A percentile compares a stretch with the other conserved stretches of the same genome.
Conservation (phyloP, 2,329 filamentous ascomycete genomes). For the Curvularia sp. region DNA sequence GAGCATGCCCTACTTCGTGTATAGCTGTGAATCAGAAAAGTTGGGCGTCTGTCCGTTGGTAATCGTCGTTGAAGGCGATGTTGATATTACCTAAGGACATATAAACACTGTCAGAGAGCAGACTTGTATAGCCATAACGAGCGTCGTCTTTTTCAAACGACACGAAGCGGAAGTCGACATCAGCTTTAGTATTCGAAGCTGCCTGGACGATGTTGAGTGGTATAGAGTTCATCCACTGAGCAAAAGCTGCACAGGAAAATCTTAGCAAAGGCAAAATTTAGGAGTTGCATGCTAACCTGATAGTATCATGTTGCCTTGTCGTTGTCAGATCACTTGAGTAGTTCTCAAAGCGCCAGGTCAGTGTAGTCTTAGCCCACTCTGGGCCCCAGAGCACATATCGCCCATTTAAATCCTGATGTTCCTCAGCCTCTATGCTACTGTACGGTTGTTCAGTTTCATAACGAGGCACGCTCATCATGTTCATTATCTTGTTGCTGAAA, state of each 20-base stretch:
- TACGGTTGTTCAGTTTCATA: constrained; percentile 37
- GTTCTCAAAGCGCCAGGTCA: constrained; percentile 39
- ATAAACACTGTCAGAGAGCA: constrained; percentile 32
- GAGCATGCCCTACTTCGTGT: too few relatives aligned
- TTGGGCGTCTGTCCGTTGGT: constrained; percentile 36
- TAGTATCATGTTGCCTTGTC: constrained; percentile 26
- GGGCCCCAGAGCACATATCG: constrained; percentile 41
- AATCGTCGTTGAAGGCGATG: constrained; percentile 42
- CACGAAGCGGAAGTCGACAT: constrained; percentile 36
- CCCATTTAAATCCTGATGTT: constrained; percentile 16
- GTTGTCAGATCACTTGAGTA: constrained; percentile 33
- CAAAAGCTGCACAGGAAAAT: constrained; percentile 31
- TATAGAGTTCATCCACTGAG: constrained; percentile 32
- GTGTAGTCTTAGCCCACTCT: constrained; percentile 35
- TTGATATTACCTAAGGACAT: constrained; percentile 37
- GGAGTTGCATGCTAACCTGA: constrained; percentile 27
- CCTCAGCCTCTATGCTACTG: constrained; percentile 29
- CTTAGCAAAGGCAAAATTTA: not conserved
- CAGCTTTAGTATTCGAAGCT: constrained; percentile 22
- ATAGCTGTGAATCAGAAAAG: constrained; percentile 37
- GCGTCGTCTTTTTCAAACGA: constrained; percentile 31
- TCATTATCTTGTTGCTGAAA: constrained; percentile 36
- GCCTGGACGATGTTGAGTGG: constrained; percentile 30
- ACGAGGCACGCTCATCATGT: constrained; percentile 34
- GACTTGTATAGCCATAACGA: constrained; percentile 27